Base-by-base conservation (phyloP, 345 rosid species). In the Euphorbia tirucalli region DNA sequence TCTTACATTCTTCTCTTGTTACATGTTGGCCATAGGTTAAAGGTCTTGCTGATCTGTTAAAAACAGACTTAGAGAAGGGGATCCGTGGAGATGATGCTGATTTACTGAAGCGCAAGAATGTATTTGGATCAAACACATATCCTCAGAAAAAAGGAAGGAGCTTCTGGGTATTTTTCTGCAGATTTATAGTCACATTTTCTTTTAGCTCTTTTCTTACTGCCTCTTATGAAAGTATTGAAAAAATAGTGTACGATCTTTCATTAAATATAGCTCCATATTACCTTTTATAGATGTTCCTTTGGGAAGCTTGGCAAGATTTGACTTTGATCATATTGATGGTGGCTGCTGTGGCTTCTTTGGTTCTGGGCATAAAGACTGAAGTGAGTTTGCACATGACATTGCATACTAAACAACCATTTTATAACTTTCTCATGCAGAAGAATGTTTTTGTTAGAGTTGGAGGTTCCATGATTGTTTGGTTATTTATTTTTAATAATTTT, bases 301-400 rank as follows among this genome's bases (percentile, higher is more conserved):
- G 97, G 97, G 99, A 95, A 83, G 99, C 99, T 61, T 95, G 97
- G 96, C 99, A 92, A 84, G 99, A 95, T 86, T 83, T 95, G 72
- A 90, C 87, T 59, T 91, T 96, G 30, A 86, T 96, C 74, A 93
- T 96, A 83, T 83, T 96, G 88, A 93, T 91, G 73, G 72, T 93
- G 56, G 98, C 99, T 8, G 99, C 99, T 30, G 61, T 83, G 44
- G 90, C 88, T 67, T 93, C 98, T 31, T 74, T 96, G 78, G 98
- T 76, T 32, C 71, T 96, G 81, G 99, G 99, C 68, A 96, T 96
- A 65, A 96, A 84, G 85, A 93, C 98, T 22, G 98, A 96, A 97
- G 98, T 88, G n/a, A 52, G 62, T 61, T 41, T 72, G 37, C 18
- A 6, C 18, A 27, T 1, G 32, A 11, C 30, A 31, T 54, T 27